Percentiles rank a stretch among this genome's conserved stretches.
Conservation (phyloP, 257 asterid genomes). For the Echium plantagineum region DNA sequence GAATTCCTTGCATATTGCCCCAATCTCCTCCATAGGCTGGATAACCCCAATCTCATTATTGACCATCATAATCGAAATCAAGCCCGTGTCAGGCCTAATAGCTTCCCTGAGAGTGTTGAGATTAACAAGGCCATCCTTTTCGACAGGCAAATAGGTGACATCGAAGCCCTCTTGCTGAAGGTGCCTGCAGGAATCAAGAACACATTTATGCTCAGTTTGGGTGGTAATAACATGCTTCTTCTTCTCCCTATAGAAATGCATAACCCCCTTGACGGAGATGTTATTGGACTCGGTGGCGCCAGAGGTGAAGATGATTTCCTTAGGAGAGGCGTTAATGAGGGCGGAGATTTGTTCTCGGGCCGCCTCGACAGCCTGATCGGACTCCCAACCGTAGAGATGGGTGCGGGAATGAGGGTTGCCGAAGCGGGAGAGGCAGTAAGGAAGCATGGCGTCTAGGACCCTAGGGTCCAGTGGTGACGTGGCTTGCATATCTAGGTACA, state of each 20-base stretch:
- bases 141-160: constrained; percentile 79
- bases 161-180: constrained; percentile 90
- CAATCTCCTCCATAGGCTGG: constrained; percentile 86
- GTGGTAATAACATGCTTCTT: constrained; percentile 96
- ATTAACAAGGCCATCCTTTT: constrained; percentile 59
- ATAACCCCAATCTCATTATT: constrained; percentile 95
- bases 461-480: constrained; percentile 95
- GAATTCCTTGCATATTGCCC: constrained; percentile 71
- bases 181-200: constrained; percentile 81
- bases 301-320: constrained; percentile 90
- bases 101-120: constrained; percentile 53
- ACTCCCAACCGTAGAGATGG: constrained; percentile 99
- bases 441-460: constrained; percentile 89
- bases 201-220: constrained; percentile 97
- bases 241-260: constrained; percentile 80
- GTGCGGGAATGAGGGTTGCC: constrained; percentile 97
- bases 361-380: constrained; percentile 71
- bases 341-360: constrained; percentile 54
- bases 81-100: constrained; percentile 79
- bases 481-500: constrained; percentile 95
- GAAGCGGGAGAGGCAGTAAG: constrained; percentile 57
- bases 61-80: constrained; percentile 91
- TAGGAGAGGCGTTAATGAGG: constrained; percentile 75
- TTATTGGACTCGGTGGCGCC: constrained; percentile 96
- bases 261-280: constrained; percentile 77